Evolutionary conservation across 2,329 filamentous ascomycete species (phyloP), one percentile per base, ranked within the genome.

Genomic region (Monilinia polystroma): DNA sequence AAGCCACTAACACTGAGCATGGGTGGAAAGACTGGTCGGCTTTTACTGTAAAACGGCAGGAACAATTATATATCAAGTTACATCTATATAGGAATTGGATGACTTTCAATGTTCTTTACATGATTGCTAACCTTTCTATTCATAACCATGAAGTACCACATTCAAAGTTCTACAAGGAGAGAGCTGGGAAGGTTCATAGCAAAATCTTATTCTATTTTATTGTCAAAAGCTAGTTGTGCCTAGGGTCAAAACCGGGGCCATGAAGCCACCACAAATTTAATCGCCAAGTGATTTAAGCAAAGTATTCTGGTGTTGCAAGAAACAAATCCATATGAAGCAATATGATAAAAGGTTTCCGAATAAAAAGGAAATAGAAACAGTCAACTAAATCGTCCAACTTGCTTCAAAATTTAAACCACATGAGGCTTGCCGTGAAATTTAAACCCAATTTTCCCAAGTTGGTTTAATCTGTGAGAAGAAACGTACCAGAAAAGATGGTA

Each of bases 351-450:
- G 10, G 52, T 32, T 47, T 49, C 35, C 32, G 8, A 18, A 23
- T 62, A 45, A 41, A 66, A 43, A 60, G 38, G 32, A 66, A 52
- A 49, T 59, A 66, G 45, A 66, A 65, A 43, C 29, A 55, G 51
- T 59, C 47, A 67, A 64, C 63, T 56, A 68, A 51, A 68, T 68
- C 67, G 53, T 64, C 68, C 68, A 65, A 68, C 58, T 64, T 68
- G 63, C 63, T 64, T 68, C 66, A 66, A 69, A 66, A 69, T 58
- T 38, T 52, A 45, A n/a, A 56, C 53, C 66, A 68, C 29, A 52
- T 63, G 41, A 68, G 51, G 56, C 57, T 66, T 66, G 66, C 53
- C 57, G 57, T 54, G 29, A 49, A 23, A 51, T 20, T 68, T 59
- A 49, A 66, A 64, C 45, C 58, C 59, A 65, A 56, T 56, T 45